Conservation (phyloP, 2,329 filamentous ascomycete species). For the Aspergillus uvarum region DNA sequence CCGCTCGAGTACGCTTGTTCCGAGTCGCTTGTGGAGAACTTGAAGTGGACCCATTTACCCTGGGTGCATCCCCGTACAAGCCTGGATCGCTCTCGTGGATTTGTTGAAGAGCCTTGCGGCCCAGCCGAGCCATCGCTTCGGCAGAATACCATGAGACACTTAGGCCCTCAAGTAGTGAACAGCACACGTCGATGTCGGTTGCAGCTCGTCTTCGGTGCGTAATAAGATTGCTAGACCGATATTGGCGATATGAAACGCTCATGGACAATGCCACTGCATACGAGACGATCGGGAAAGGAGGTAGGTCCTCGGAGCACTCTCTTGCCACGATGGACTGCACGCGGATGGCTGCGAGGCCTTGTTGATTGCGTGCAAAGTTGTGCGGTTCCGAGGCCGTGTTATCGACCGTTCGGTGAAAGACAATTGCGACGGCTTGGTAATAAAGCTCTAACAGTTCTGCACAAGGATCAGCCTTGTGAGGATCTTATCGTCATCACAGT, state of each 20-base stretch:
- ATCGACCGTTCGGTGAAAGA: slow-evolving; percentile 51
- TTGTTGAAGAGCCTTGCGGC: slow-evolving; percentile 38
- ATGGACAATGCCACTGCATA: slow-evolving; percentile 57
- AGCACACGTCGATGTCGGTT: slow-evolving; percentile 38
- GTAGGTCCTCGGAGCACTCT: slow-evolving; percentile 48
- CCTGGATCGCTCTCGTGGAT: slow-evolving; percentile 23
- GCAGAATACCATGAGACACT: slow-evolving; percentile 42
- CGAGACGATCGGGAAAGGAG: slow-evolving; percentile 56
- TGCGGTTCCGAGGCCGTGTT: slow-evolving; percentile 42
- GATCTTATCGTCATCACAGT: no score
- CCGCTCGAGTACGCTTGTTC: neutral
- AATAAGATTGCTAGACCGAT: slow-evolving; percentile 52
- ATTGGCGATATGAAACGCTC: slow-evolving; percentile 57
- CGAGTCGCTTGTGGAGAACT: neutral
- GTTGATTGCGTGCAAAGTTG: slow-evolving; percentile 53
- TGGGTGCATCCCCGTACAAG: slow-evolving; percentile 17
- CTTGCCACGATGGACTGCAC: slow-evolving; percentile 54
- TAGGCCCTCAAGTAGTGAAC: slow-evolving; percentile 35
- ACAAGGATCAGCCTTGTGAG: neutral
- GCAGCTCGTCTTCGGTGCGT: slow-evolving; percentile 39
- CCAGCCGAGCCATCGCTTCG: slow-evolving; percentile 43
- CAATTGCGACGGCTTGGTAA: slow-evolving; percentile 59
- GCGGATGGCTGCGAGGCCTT: slow-evolving; percentile 56
- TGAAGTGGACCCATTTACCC: neutral
- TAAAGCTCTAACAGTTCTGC: slow-evolving; percentile 55